phyloP scores from a whole-genome alignment of 139 green algal genomes.

The Gonium pectorale region DNA sequence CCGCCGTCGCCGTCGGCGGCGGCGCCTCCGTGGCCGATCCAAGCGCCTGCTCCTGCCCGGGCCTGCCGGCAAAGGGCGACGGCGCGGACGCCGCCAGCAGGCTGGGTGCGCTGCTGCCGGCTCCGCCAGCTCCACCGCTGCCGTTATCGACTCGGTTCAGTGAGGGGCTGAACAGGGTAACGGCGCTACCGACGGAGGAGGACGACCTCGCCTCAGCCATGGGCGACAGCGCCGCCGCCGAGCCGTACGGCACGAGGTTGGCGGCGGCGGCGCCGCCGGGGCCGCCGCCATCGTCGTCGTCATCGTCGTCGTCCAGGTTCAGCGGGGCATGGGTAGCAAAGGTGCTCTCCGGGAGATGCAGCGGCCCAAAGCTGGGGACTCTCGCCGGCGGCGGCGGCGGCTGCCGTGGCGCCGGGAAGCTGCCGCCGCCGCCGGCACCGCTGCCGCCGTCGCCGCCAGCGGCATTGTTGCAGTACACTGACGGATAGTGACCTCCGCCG shows the following conservation, averaged over 20 bases:
- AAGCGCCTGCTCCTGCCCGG: no score
- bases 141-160: background rate
- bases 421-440: background rate
- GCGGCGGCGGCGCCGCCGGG: no score
- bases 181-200: background rate
- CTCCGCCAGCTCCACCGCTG: background rate
- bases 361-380: background rate
- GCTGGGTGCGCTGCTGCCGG: background rate
- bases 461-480: no score
- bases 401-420: no score
- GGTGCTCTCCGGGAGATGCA: constrained; percentile 38
- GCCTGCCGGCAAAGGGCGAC: no score
- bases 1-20: no score
- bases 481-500: no score
- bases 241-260: constrained; percentile 22
- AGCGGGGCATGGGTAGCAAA: constrained; percentile 30
- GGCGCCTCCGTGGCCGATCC: no score
- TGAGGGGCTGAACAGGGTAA: constrained; percentile 27
- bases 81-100: no score
- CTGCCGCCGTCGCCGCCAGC: background rate
- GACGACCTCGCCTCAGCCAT: background rate
- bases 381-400: background rate
- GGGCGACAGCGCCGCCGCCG: background rate
- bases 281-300: background rate
- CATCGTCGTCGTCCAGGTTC: constrained; percentile 34